Base-by-base conservation (phyloP, 1,284 basidiomycete species). In the Sporisorium iseilematis-ciliati region DNA sequence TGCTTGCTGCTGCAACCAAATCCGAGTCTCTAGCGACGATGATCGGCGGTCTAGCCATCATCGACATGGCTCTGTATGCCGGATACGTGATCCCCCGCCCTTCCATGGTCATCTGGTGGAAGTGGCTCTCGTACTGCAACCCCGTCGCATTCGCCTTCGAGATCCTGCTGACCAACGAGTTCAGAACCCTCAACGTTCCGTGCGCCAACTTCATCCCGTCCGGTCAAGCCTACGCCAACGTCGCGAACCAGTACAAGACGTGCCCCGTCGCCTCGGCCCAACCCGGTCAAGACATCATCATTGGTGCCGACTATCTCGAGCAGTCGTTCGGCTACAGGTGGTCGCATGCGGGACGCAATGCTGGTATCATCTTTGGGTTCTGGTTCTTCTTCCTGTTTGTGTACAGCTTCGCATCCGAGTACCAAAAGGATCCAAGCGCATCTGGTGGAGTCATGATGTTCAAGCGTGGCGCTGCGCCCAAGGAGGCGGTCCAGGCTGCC, bases 91-190 rank as follows among this genome's bases (percentile, higher is more conserved):
- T 83, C 46, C 81, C 81, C 1, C 65, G 78, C 0, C 75, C 75
- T 2, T 75, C 78, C 1, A 82, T 83, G 81, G 77, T 79, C 5
- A 53, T 76, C 10, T 83, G 81, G 81, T 81, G 76, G 77, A 68
- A 70, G 20, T 83, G 81, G 81, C 77, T 83, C 11, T 69, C 63
- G 2, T 83, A 83, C 70, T 75, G 70, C 71, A 83, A 83, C 51
- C 81, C 81, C 1, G 58, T 83, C 33, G 60, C 75, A 1, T 83
- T 76, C 51, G 75, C 57, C 16, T 83, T 81, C 58, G 80, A 82
- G 58, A 65, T 76, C n/a, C 51, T 83, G 35, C 59, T 83, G 20
- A 58, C 77, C 18, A 83, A 83, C 71, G 81, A 83, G 49, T 82
- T 79, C 66, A 66, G 79, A 18, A 57, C 42, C 4, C 64, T 77